Percentiles rank a stretch among this genome's conserved stretches.
Conservation (phyloP, 306 rosid species). For the Trichosanthes cucumerina region DNA sequence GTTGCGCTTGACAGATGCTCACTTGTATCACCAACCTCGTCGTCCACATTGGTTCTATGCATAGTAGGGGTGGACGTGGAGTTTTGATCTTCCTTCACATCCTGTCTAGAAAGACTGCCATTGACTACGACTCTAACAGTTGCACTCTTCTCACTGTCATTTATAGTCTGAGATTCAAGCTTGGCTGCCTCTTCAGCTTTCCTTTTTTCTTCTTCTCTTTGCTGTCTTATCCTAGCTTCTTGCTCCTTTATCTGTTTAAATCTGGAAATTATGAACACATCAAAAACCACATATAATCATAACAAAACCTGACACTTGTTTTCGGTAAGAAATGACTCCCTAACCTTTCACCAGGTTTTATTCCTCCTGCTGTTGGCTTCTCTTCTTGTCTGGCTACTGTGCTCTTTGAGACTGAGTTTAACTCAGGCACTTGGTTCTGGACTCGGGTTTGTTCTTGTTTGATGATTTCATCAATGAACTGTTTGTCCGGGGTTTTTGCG, state of each 20-base stretch:
- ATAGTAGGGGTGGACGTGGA: constrained; percentile 19
- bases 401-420: constrained; percentile 16
- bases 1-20: not conserved
- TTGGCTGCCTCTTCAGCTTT: constrained; percentile 49
- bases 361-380: constrained; percentile 39
- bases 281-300: constrained; percentile 11
- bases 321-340: not conserved
- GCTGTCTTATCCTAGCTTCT: constrained; percentile 52
- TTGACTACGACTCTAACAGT: constrained; percentile 40
- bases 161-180: constrained; percentile 24
- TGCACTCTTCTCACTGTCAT: constrained; percentile 26
- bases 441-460: constrained; percentile 35
- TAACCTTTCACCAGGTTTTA: constrained; percentile 77
- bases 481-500: constrained; percentile 44
- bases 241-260: constrained; percentile 77
- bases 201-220: constrained; percentile 68
- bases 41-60: constrained; percentile 23
- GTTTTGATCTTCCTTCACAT: constrained; percentile 30
- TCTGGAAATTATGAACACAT: constrained; percentile 33
- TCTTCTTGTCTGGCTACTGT: constrained; percentile 31
- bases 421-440: constrained; percentile 38
- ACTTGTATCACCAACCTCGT: constrained; percentile 19
- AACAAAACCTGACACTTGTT: not conserved
- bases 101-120: constrained; percentile 35
- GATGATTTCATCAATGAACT: constrained; percentile 28